These are phyloP conservation scores for Pseudodiploospora longispora DNA, from an alignment of 2,329 filamentous ascomycete genomes.

Conservation along the genomic window DNA sequence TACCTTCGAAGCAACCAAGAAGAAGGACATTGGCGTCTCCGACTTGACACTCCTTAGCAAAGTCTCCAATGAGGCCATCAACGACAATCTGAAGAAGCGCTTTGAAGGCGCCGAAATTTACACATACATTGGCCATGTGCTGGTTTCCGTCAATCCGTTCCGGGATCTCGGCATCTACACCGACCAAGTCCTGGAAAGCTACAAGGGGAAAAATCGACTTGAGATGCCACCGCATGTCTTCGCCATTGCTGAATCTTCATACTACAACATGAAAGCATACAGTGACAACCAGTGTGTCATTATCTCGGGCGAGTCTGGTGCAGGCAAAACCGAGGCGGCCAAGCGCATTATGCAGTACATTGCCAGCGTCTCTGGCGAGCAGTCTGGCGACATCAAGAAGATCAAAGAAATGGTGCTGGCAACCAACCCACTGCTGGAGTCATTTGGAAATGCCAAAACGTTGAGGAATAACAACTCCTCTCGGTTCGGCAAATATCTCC, in stretches of 20 bases:
- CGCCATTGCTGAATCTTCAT: conserved; percentile 88
- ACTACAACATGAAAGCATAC: conserved; percentile 99
- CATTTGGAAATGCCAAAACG: conserved; percentile 97
- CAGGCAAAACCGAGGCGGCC: conserved; percentile 95
- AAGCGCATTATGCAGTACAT: conserved; percentile 99
- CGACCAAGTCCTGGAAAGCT: conserved; percentile 84
- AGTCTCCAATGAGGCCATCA: conserved; percentile 98
- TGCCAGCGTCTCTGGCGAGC: conserved; percentile 85
- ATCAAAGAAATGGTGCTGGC: conserved; percentile 99
- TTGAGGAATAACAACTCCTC: conserved; percentile 98
- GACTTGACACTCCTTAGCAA: conserved; percentile 97
- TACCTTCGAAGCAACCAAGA: conserved; percentile 91
- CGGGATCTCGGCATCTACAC: conserved; percentile 97
- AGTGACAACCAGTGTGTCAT: conserved; percentile 99
- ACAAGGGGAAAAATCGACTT: conserved; percentile 92
- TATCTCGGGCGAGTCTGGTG: conserved; percentile 96
- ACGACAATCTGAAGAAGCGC: conserved; percentile 96
- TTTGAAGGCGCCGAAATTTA: conserved; percentile 98
- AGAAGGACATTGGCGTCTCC: conserved; percentile 98
- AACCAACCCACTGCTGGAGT: conserved; percentile 93
- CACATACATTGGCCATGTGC: conserved; percentile 98
- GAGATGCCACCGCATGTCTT: conserved; percentile 96
- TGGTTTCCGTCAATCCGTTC: conserved; percentile 98
- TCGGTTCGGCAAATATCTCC: conserved; percentile 94
- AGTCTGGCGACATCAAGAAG: conserved; percentile 80